Evolutionary conservation across 345 rosid genomes (phyloP).

Genomic region (Lepidium aucheri): DNA sequence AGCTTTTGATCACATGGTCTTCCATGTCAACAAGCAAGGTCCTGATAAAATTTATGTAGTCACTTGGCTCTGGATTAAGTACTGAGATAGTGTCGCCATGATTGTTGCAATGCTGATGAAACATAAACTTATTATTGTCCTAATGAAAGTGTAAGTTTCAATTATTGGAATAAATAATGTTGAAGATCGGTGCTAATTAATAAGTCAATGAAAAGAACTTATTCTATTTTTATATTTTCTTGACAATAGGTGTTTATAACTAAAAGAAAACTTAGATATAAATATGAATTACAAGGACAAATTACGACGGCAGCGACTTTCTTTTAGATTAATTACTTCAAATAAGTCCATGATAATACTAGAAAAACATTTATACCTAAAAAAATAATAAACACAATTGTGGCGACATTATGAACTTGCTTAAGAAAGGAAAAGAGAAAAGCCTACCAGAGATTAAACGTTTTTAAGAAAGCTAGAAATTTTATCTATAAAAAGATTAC

Average conservation of each 20-base stretch:
- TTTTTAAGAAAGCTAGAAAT: background rate
- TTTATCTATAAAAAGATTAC: background rate
- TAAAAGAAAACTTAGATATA: background rate
- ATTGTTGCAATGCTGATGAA: background rate
- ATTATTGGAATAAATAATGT: background rate
- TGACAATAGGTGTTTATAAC: background rate
- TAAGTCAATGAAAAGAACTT: background rate
- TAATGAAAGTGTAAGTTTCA: background rate
- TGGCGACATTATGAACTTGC: slow-evolving; percentile 9
- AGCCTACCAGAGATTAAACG: background rate
- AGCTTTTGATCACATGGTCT: too few relatives aligned
- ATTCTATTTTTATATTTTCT: background rate
- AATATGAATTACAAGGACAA: background rate
- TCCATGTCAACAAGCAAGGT: too few relatives aligned
- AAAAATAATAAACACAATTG: background rate
- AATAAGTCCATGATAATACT: background rate
- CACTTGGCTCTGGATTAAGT: background rate
- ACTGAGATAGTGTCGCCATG: background rate
- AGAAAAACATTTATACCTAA: too few relatives aligned
- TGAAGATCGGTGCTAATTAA: background rate
- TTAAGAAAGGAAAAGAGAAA: background rate
- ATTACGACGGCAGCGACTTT: background rate
- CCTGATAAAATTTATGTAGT: too few relatives aligned
- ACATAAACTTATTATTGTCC: background rate
- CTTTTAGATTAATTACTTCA: background rate